These are phyloP conservation scores for Ephemerocybe angulata DNA, from an alignment of 768 basidiomycete genomes.

Conservation along the genomic window DNA sequence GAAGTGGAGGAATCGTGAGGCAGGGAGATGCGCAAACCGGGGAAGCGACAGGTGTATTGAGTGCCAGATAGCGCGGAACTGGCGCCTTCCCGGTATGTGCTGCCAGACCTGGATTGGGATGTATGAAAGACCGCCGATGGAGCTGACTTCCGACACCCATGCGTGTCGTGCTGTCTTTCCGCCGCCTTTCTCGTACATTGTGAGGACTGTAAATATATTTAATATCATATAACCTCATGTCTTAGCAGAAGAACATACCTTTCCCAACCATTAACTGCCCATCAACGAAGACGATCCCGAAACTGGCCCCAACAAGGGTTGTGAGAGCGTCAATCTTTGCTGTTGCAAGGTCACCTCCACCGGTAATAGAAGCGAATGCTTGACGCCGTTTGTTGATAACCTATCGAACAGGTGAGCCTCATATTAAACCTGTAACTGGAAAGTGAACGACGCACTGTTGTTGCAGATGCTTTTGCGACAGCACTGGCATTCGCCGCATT, in stretches of 20 bases:
- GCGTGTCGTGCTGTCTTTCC: slow-evolving; percentile 10
- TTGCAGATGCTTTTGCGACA: not conserved
- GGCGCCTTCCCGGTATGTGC: not conserved
- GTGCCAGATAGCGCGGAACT: slow-evolving; percentile 1
- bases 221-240: no score
- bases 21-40: slow-evolving; percentile 1
- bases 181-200: slow-evolving; percentile 7
- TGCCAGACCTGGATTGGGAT: slow-evolving; percentile 6
- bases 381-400: not conserved
- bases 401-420: not conserved
- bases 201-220: slow-evolving; percentile 4
- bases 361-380: not conserved
- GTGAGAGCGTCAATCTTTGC: not conserved
- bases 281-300: not conserved
- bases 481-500: not conserved
- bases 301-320: not conserved
- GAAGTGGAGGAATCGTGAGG: not conserved
- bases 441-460: not conserved
- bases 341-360: not conserved
- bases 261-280: not conserved
- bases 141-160: slow-evolving; percentile 5
- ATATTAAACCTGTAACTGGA: not conserved
- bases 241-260: not conserved
- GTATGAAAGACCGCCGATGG: slow-evolving; percentile 9
- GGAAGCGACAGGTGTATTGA: slow-evolving; percentile 2